Base-by-base conservation (phyloP, 352 stramenopile species). In the Phytophthora multivora region DNA sequence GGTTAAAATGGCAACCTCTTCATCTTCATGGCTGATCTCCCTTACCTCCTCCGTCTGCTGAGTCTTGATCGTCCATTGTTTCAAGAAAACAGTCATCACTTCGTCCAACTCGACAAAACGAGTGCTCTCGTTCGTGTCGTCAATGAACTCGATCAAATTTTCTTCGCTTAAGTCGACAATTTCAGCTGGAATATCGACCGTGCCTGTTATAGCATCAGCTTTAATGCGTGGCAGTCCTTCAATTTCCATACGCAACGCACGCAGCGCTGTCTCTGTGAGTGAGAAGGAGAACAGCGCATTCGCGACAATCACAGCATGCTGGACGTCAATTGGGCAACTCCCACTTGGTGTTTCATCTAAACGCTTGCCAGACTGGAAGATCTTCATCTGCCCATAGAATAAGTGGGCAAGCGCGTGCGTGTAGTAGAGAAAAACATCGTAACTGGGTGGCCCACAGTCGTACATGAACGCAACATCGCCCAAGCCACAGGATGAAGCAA, bases 401-500 rank as follows among this genome's bases (percentile, higher is more conserved):
- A 93, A 26, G 48, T 91, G 80, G 0, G 51, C 70, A 2, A 93
- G 63, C 18, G 80, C 82, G 30, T 91, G 80, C 7, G 86, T 35
- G 43, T 89, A 93, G 47, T 89, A 90, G 8, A 91, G 51, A 31
- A 91, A 82, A 12, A 84, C 75, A 15, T 90, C 84, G 38, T 89
- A 88, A 4, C 67, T 77, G 8, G 63, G 64, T 15, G 54, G 53
- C 2, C 33, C 47, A 18, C 52, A 30, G 41, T 45, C 46, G 31
- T 35, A 65, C 11, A 30, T 33, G 11, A 59, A 53, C 11, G 51
- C 54, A 13, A 60, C 46, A 15, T 69, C 64, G 31, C 64, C 64
- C 19, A 56, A 74, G 35, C 82, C 82, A 19, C 80, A 93, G 0
- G 63, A 61, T 2, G 60, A 49, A 4, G 70, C 73, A 41, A 93